phyloP scores from a whole-genome alignment of 805 yeast species.

The Candida anglica region DNA sequence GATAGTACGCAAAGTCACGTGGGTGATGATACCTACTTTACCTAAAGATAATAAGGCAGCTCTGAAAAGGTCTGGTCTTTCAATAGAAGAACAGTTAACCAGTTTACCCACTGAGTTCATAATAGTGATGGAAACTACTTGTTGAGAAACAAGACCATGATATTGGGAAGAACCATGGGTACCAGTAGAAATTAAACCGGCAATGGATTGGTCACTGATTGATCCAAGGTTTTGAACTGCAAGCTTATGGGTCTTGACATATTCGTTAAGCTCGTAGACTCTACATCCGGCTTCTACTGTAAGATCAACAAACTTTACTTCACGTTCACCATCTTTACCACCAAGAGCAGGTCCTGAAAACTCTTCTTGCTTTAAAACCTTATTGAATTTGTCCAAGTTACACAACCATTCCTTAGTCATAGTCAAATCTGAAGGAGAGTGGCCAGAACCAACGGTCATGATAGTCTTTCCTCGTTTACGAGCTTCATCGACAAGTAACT shows the following conservation, averaged over 20 bases:
- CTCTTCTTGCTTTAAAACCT: constrained; percentile 45
- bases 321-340: constrained; percentile 21
- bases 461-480: constrained; percentile 55
- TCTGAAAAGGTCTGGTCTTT: constrained; percentile 62
- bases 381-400: constrained; percentile 71
- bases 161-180: constrained; percentile 94
- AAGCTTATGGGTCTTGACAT: constrained; percentile 57
- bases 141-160: constrained; percentile 88
- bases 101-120: constrained; percentile 75
- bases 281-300: constrained; percentile 94
- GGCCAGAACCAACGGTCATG: constrained; percentile 89
- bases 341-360: constrained; percentile 36
- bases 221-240: constrained; percentile 93
- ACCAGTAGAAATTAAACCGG: constrained; percentile 95
- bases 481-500: constrained; percentile 64
- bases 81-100: constrained; percentile 60
- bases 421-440: constrained; percentile 89
- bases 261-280: constrained; percentile 66
- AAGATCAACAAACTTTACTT: constrained; percentile 73
- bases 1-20: constrained; percentile 79
- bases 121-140: constrained; percentile 72
- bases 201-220: constrained; percentile 87
- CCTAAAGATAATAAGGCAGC: constrained; percentile 88
- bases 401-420: constrained; percentile 87
- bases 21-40: constrained; percentile 83